Evolutionary conservation across 306 rosid genomes (phyloP).

Genomic region (Fragaria vesca): DNA sequence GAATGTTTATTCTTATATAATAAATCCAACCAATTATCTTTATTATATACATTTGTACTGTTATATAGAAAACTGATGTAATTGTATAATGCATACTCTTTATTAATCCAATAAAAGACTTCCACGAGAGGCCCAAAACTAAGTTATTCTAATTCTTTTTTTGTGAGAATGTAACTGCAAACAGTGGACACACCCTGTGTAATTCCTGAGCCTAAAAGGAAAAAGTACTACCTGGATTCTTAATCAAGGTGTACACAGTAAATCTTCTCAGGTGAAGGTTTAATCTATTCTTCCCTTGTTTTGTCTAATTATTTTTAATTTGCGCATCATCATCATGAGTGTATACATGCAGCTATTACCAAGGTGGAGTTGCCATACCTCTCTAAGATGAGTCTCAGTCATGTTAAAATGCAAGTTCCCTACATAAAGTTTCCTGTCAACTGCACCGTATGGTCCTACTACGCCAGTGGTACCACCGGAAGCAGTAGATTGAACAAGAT

Average conservation of each 20-base stretch:
- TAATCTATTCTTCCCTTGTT: too few species aligned
- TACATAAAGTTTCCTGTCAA: slow-evolving; percentile 90
- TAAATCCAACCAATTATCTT: background rate
- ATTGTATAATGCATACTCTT: background rate
- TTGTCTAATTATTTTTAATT: background rate
- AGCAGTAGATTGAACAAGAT: slow-evolving; percentile 88
- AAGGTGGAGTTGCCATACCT: slow-evolving; percentile 45
- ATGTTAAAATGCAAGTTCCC: slow-evolving; percentile 98
- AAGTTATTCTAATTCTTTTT: background rate
- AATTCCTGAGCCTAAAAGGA: background rate
- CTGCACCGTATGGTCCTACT: slow-evolving; percentile 88
- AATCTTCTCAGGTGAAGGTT: background rate
- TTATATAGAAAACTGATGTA: background rate
- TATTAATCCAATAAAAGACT: background rate
- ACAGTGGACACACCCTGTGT: background rate
- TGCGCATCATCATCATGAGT: background rate
- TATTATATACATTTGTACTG: background rate
- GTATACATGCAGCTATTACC: background rate
- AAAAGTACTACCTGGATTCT: too few species aligned
- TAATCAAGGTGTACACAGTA: too few species aligned
- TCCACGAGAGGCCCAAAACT: background rate
- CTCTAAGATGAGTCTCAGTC: slow-evolving; percentile 92
- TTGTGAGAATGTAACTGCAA: background rate
- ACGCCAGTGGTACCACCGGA: slow-evolving; percentile 65
- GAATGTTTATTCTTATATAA: too few species aligned